Base-by-base conservation (phyloP, 176 grass and related monocot species). In the Tillandsia leiboldiana region DNA sequence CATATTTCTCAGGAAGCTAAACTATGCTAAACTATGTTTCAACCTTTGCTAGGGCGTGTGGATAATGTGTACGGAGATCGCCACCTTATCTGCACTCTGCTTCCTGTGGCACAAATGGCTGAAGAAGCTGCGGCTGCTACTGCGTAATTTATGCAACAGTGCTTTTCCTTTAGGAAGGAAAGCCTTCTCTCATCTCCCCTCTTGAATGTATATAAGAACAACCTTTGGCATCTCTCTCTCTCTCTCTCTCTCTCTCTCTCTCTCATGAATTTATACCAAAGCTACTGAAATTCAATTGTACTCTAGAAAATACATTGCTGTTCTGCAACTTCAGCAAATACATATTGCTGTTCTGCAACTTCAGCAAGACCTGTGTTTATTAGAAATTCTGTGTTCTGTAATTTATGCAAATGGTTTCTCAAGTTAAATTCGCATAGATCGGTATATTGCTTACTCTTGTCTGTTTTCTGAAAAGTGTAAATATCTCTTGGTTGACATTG, bases 21-120 rank as follows among this genome's bases (percentile, higher is more conserved):
- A 42, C 33, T 56, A 50, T 58, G 27, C 28, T 73, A 8, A 70
- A 27, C 24, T 68, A 20, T 65, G 53, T 72, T 22, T 23, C 67
- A 4, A 29, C 72, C 26, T 74, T 78, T 42, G 10, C 12, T 47
- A 99, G 95, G 90, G 24, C 95, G 95, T 20, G 84, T 99, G 73
- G 90, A 99, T 84, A 99, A 99, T 28, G 95, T 99, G 77, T 99
- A 99, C 26, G 95, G 95, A 2, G 95, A 99, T 63, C 89, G 95
- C 49, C 93, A 99, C 74, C 89, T 99, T 72, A 78, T 90, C 73
- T 94, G 82, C 82, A 99, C 95, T 49, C 95, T 94, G 70, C 87
- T 86, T n/a, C 86, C 86, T 11, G 87, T 75, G 9, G 78, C 89
- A 49, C 84, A 94, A 79, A 88, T 90, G 77, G 67, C 87, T 12